Conservation (phyloP, 208 protist species). For the Zelonia costaricensis region DNA sequence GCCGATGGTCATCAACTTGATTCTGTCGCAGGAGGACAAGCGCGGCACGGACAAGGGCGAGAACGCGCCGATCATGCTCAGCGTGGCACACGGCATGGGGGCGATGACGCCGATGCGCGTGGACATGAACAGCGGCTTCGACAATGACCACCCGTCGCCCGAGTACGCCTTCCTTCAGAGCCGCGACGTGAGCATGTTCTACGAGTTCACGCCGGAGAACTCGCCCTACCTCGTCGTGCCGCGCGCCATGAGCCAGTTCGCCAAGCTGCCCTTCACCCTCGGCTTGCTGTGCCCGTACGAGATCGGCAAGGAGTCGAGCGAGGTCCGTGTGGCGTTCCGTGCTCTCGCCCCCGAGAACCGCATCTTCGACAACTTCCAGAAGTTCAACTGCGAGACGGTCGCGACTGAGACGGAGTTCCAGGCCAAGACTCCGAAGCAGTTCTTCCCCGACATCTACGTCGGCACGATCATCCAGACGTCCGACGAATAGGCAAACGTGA, state of each 20-base stretch:
- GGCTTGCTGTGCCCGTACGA: constrained; percentile 57
- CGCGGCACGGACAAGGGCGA: constrained; percentile 67
- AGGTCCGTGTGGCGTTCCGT: constrained; percentile 61
- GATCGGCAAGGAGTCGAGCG: constrained; percentile 54
- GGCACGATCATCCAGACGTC: constrained; percentile 72
- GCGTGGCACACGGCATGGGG: constrained; percentile 64
- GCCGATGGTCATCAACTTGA: constrained; percentile 53
- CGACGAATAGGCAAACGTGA: constrained; percentile 27
- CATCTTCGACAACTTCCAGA: constrained; percentile 76
- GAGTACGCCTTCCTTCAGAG: constrained; percentile 77
- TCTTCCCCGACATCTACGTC: constrained; percentile 85
- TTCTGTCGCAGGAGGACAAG: constrained; percentile 77
- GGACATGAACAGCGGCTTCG: constrained; percentile 74
- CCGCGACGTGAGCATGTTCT: constrained; percentile 80
- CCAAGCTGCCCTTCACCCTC: constrained; percentile 60
- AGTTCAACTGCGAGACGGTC: constrained; percentile 59
- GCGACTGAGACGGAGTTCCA: constrained; percentile 78
- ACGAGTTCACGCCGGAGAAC: constrained; percentile 68
- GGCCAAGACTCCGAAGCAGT: constrained; percentile 57
- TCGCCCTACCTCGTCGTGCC: constrained; percentile 84
- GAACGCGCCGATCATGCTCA: constrained; percentile 80
- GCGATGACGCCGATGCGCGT: constrained; percentile 49
- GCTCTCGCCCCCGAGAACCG: constrained; percentile 57
- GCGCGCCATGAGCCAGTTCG: constrained; percentile 54
- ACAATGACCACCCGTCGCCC: constrained; percentile 70